Conservation (phyloP, 192 early-diverging fungal species). For the Linnemannia zychae region DNA sequence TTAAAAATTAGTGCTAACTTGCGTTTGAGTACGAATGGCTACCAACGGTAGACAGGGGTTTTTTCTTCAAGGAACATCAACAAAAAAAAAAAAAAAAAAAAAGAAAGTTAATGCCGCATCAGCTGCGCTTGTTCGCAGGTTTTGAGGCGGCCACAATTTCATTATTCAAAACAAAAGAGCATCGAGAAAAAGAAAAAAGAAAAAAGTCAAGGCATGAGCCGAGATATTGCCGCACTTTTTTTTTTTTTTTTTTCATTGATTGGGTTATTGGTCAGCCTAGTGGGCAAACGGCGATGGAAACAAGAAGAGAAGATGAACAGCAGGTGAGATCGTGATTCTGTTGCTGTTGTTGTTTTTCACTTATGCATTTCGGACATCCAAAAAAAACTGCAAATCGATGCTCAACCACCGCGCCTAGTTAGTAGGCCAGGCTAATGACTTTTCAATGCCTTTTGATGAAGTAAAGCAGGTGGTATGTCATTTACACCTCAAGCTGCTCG, state of each 20-base stretch:
- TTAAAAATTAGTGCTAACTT: no score
- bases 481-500: no score
- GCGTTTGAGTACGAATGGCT: no score
- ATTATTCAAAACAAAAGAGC: not conserved
- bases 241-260: not conserved
- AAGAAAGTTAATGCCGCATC: slow-evolving; percentile 9
- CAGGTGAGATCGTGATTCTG: not conserved
- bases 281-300: not conserved
- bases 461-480: no score
- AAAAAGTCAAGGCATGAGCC: not conserved
- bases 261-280: not conserved
- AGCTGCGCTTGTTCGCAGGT: not conserved
- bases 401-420: not conserved
- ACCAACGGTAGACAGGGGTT: not conserved
- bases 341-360: not conserved
- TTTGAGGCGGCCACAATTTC: not conserved
- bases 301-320: not conserved
- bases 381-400: not conserved
- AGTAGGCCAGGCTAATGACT: not conserved
- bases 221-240: not conserved
- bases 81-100: not conserved
- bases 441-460: no score
- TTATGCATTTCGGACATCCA: not conserved
- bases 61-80: not conserved
- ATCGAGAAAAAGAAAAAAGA: no score